Conservation (phyloP, 2,329 filamentous ascomycete genomes). For the Cladosporium sp. region DNA sequence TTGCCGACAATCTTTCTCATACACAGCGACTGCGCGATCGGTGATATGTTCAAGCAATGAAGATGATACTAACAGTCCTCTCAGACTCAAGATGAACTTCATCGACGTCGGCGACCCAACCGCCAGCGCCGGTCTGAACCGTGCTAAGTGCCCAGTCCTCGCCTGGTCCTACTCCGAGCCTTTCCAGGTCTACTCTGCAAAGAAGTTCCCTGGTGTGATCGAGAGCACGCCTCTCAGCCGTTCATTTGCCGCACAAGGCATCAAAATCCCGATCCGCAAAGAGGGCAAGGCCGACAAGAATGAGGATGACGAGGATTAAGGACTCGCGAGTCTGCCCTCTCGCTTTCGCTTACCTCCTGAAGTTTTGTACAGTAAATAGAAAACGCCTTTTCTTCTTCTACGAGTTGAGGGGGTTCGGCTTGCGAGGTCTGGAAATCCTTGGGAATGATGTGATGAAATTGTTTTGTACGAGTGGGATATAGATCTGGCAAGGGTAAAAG, state of each 20-base stretch:
- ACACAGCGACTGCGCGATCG: background rate
- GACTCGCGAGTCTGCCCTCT: too few relatives aligned
- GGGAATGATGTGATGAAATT: background rate
- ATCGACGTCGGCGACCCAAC: constrained; percentile 65
- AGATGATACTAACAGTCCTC: background rate
- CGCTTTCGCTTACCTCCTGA: background rate
- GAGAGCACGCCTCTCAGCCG: constrained; percentile 91
- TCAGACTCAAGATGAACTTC: constrained; percentile 68
- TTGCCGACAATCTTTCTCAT: constrained; percentile 76
- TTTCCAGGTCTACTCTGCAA: constrained; percentile 93
- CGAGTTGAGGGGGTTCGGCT: background rate
- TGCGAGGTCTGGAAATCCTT: background rate
- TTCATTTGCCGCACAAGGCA: constrained; percentile 88
- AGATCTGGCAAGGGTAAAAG: background rate
- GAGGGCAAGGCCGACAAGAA: constrained; percentile 58
- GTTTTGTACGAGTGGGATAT: constrained; percentile 6
- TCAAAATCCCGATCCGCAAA: constrained; percentile 95
- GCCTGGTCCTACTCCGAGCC: constrained; percentile 83
- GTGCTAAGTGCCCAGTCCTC: constrained; percentile 75
- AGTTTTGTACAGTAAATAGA: background rate
- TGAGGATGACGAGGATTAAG: constrained; percentile 43
- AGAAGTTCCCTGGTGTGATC: constrained; percentile 97
- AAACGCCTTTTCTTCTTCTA: background rate
- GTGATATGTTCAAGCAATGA: background rate
- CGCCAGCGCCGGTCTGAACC: constrained; percentile 60